Evolutionary conservation across 371 early-diverging fungal species (phyloP), one percentile per base, ranked within the genome.

Genomic region (Cokeromyces recurvatus): DNA sequence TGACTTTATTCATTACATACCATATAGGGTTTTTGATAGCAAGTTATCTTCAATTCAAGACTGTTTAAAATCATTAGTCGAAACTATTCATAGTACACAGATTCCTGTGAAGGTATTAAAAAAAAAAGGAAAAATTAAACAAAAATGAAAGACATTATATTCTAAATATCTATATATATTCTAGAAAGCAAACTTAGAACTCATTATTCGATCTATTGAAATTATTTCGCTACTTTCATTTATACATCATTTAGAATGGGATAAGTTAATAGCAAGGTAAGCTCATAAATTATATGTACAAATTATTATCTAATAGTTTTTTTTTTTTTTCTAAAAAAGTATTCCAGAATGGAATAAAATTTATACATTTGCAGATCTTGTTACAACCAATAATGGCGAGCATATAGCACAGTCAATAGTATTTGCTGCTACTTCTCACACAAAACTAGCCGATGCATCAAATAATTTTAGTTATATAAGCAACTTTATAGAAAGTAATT

Each of bases 381-480:
- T 57, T n/a, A 51, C 57, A 16, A 57, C 51, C 4, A 38, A 43
- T 10, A 21, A 57, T 19, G 57, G 57, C 2, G 43, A 40, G 9
- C 12, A 36, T 2, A 22, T 46, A 36, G 17, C 38, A 2, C 40
- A 46, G 20, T 25, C 45, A 11, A 23, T 47, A 2, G 38, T 57
- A 2, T 8, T 46, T 4, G 32, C 42, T n/a, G 37, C 51, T 23
- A 51, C 51, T 15, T 9, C 36, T 22, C 3, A 23, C 2, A 43
- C 43, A 2, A 17, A 15, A 12, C 7, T 38, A 17, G 24, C 41
- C 4, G 38, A 31, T 19, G 20, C 27, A 24, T 9, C 21, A 6
- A 46, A 41, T 20, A 6, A 32, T 4, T 29, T 32, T 8, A 43
- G 20, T 23, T 32, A 12, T 29, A 34, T 57, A 4, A 34, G 43